Base-by-base conservation (phyloP, 495 filamentous ascomycete genomes). In the Usnea hakonensis region DNA sequence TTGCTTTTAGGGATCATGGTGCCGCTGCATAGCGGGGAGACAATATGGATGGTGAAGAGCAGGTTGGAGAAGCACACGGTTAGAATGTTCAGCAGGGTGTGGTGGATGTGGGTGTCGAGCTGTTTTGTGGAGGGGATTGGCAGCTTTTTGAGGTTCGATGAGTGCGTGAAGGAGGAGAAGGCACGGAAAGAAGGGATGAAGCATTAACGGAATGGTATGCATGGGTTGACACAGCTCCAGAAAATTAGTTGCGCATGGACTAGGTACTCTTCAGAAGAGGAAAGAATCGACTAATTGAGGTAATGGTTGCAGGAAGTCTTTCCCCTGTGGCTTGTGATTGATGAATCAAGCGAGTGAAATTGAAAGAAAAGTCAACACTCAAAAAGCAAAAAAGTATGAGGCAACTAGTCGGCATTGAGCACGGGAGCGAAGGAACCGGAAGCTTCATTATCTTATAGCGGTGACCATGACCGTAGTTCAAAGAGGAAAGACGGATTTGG, bases 81-180 rank as follows among this genome's bases (percentile, higher is more conserved):
- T n/a, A 70, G 74, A 30, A 65, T 77, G 36, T 70, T 77, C 13
- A 80, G 78, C 35, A 44, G 58, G 40, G 55, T 85, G 55, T 91
- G 87, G 86, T 84, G 79, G 74, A 67, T 68, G 44, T 91, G 88
- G 88, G 65, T 84, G 26, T 62, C 68, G 19, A 79, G 77, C 36
- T 77, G 71, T 46, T 79, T 86, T 55, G 67, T 88, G 14, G 88
- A 90, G 67, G 88, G 88, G 0, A 70, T 76, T 55, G 76, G 72
- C 17, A 69, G 76, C 44, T 81, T 81, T 60, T 44, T 70, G 67
- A 78, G 87, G 58, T 83, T 89, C 69, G 77, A 81, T 69, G 65
- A 67, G 38, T 68, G 82, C 46, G 83, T 87, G 10, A 76, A 74
- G 72, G 76, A 76, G 73, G 73, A 74, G 69, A 71, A 76, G 71